These are phyloP conservation scores for Graphilbum fragrans DNA, from an alignment of 2,329 filamentous ascomycete genomes.

Conservation along the genomic window DNA sequence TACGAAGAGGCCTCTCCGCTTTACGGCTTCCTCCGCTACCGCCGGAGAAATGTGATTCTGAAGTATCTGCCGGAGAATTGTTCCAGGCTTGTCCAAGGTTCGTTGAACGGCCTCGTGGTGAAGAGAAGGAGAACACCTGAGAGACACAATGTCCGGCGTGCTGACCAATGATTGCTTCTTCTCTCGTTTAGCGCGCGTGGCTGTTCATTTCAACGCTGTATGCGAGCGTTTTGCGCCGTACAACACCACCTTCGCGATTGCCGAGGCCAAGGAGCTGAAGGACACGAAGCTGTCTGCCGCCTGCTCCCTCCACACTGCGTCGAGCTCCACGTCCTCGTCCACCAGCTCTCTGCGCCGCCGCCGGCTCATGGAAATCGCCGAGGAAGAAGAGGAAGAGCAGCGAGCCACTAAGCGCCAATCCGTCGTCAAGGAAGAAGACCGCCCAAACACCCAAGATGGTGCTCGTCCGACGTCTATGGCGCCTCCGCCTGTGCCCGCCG, in stretches of 20 bases:
- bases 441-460: conserved; percentile 13
- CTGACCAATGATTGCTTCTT: conserved; percentile 2
- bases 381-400: conserved; percentile 64
- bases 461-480: conserved; percentile 18
- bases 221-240: conserved; percentile 70
- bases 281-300: conserved; percentile 80
- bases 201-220: conserved; percentile 57
- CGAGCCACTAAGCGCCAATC: conserved; percentile 47
- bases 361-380: conserved; percentile 83
- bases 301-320: conserved; percentile 80
- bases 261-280: conserved; percentile 63
- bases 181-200: conserved; percentile 58
- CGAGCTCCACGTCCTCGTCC: conserved; percentile 74
- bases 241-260: conserved; percentile 72
- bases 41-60: conserved; percentile 78
- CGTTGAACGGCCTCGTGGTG: conserved; percentile 17
- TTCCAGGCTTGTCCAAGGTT: conserved; percentile 86
- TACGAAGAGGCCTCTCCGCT: conserved; percentile 80
- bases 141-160: background rate
- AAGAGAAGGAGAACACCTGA: background rate
- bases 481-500: conserved; percentile 19
- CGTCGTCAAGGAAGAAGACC: conserved; percentile 33
- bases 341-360: conserved; percentile 66
- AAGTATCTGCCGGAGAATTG: conserved; percentile 88
- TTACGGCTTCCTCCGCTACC: conserved; percentile 84